These are phyloP conservation scores for Xylaria scruposa DNA, from an alignment of 495 filamentous ascomycete genomes.

Conservation along the genomic window DNA sequence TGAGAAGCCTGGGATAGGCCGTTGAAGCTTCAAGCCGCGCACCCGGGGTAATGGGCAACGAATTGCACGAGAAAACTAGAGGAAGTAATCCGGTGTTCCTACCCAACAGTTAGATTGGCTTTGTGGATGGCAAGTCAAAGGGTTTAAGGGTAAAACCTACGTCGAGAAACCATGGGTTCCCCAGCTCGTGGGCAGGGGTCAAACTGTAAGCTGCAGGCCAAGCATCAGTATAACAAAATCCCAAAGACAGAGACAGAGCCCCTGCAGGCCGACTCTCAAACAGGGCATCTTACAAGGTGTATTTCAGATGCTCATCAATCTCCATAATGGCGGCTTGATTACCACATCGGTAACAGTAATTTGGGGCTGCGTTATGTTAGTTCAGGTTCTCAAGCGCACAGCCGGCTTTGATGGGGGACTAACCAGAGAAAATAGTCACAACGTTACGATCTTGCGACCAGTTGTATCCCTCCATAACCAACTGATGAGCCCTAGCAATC, in stretches of 20 bases:
- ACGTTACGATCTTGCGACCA: conserved; percentile 98
- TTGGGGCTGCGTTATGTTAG: conserved; percentile 68
- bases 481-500: conserved; percentile 90
- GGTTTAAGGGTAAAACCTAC: conserved; percentile 51
- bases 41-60: conserved; percentile 28
- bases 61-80: conserved; percentile 59
- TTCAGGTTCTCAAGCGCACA: neutral
- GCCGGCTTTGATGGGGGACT: conserved; percentile 30
- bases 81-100: conserved; percentile 97
- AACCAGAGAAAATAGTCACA: conserved; percentile 98
- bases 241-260: conserved; percentile 4
- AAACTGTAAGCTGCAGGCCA: conserved; percentile 84
- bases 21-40: conserved; percentile 33
- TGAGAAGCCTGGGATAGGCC: conserved; percentile 7
- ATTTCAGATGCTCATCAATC: conserved; percentile 99
- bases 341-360: conserved; percentile 97
- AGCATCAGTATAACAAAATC: conserved; percentile 30
- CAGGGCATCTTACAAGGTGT: conserved; percentile 85
- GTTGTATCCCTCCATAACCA: conserved; percentile 99
- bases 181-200: conserved; percentile 97
- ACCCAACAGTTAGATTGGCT: conserved; percentile 27
- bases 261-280: conserved; percentile 6
- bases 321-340: conserved; percentile 99
- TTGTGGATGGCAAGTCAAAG: conserved; percentile 29
- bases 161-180: conserved; percentile 97